A percentile compares a stretch with the other conserved stretches of the same genome.
Conservation (phyloP, 345 rosid species). For the Eucalyptus regnans region DNA sequence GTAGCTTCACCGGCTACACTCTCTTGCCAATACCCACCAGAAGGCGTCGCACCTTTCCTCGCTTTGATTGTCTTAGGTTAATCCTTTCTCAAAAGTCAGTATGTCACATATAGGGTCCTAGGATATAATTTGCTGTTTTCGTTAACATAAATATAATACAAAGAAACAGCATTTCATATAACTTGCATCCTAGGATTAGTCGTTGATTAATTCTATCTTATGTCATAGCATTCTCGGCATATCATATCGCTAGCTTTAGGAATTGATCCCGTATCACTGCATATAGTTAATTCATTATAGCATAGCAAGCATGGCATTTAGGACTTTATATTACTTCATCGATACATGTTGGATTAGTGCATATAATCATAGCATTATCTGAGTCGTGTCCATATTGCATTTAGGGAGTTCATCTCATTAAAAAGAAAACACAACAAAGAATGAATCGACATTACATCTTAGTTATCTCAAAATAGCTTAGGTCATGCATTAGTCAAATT, state of each 20-base stretch:
- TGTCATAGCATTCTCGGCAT: not conserved
- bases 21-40: not conserved
- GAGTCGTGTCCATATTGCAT: not conserved
- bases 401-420: not conserved
- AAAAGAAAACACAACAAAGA: not conserved
- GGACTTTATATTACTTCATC: not conserved
- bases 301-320: not conserved
- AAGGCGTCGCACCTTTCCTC: not conserved
- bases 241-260: not conserved
- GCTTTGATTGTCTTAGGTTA: not conserved
- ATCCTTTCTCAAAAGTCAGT: not conserved
- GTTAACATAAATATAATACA: not conserved
- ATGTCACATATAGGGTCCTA: accelerated
- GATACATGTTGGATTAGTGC: not conserved
- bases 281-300: not conserved
- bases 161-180: not conserved
- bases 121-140: not conserved
- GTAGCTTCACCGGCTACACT: not conserved
- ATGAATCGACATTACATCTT: too few species aligned
- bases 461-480: too few species aligned
- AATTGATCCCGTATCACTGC: not conserved
- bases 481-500: too few species aligned
- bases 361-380: not conserved
- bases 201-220: not conserved
- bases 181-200: not conserved